A percentile compares a stretch with the other conserved stretches of the same genome.
Conservation (phyloP, 257 asterid genomes). For the Knoxia roxburghii region DNA sequence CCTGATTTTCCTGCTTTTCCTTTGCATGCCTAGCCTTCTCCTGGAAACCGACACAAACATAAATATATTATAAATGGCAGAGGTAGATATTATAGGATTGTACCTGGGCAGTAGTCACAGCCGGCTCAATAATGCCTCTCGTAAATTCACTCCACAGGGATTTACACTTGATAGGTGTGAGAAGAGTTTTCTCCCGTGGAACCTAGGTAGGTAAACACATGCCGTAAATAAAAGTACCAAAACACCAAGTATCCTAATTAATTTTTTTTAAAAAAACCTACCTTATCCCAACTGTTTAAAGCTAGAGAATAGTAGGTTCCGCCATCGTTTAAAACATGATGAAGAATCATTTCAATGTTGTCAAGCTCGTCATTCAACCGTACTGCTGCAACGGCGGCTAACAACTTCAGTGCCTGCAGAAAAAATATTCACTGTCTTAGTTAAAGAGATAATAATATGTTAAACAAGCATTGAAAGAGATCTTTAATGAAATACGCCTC, state of each 20-base stretch:
- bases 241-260: constrained; percentile 12
- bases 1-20: no score
- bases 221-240: no score
- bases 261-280: constrained; percentile 20
- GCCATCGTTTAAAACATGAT: constrained; percentile 66
- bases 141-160: constrained; percentile 88
- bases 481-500: no score
- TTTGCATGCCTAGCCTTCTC: no score
- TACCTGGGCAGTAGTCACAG: no score
- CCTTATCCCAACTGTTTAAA: constrained; percentile 88
- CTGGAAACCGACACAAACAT: no score
- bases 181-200: constrained; percentile 67
- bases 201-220: no score
- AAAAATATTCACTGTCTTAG: constrained; percentile 10
- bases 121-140: no score
- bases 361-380: constrained; percentile 73
- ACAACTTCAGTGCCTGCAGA: constrained; percentile 70
- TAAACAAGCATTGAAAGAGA: background rate
- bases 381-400: constrained; percentile 75
- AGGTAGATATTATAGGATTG: no score
- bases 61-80: no score
- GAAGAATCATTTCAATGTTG: constrained; percentile 53
- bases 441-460: constrained; percentile 2
- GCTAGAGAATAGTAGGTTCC: constrained; percentile 56
- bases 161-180: constrained; percentile 95